phyloP scores from a whole-genome alignment of 2,329 filamentous ascomycete species.

The Microcyclospora pomicola region DNA sequence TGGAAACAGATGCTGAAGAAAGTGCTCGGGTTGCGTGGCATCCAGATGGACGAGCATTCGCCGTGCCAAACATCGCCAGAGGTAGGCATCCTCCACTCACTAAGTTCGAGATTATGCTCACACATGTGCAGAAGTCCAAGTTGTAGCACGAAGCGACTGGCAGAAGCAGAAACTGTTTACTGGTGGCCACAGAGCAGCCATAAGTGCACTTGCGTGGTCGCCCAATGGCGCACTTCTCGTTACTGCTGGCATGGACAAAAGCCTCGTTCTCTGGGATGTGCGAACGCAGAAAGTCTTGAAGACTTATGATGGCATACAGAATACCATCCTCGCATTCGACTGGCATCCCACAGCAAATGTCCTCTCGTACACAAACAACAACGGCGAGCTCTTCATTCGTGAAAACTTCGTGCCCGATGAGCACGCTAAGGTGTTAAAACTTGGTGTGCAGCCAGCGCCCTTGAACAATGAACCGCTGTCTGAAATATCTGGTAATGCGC shows the following conservation, averaged over 20 bases:
- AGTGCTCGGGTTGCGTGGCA: slow-evolving; percentile 76
- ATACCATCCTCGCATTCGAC: slow-evolving; percentile 69
- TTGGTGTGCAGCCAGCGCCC: slow-evolving; percentile 58
- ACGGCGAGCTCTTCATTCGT: slow-evolving; percentile 88
- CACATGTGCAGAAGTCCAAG: slow-evolving; percentile 49
- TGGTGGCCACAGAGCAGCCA: slow-evolving; percentile 66
- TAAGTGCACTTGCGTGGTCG: slow-evolving; percentile 84
- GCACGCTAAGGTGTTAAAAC: slow-evolving; percentile 34
- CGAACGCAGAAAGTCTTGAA: slow-evolving; percentile 72
- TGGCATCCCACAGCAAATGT: slow-evolving; percentile 90
- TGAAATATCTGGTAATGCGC: slow-evolving; percentile 54
- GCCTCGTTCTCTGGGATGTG: slow-evolving; percentile 73
- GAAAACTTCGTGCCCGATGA: slow-evolving; percentile 47
- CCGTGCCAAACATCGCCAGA: slow-evolving; percentile 64
- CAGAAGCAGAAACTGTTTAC: slow-evolving; percentile 69
- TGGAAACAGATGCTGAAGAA: slow-evolving; percentile 64
- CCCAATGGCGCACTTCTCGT: slow-evolving; percentile 83
- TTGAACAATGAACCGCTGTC: slow-evolving; percentile 69
- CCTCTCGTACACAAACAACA: slow-evolving; percentile 78
- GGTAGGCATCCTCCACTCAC: slow-evolving; percentile 7
- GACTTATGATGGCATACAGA: slow-evolving; percentile 53
- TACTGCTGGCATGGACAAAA: slow-evolving; percentile 43
- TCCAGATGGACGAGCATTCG: slow-evolving; percentile 85
- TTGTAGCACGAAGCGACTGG: slow-evolving; percentile 83
- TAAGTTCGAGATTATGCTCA: neutral